Conservation (phyloP, 1,139 yeast genomes). For the Saccharomycopsis hybrid region DNA sequence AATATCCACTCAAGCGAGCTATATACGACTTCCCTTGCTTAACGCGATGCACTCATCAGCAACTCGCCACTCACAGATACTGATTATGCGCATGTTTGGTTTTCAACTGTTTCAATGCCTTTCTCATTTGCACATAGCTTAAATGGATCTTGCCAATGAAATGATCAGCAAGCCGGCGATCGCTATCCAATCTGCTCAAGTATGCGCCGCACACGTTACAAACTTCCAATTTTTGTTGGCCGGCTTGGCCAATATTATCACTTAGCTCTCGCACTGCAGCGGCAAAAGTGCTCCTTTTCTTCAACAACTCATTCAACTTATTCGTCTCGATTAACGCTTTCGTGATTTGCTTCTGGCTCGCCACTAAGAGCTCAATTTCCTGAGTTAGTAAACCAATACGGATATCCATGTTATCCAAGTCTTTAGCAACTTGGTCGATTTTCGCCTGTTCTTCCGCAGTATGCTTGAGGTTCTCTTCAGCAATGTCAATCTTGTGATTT, state of each 20-base stretch:
- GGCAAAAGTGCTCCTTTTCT: constrained; percentile 42
- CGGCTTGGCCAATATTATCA: constrained; percentile 77
- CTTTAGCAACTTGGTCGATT: constrained; percentile 56
- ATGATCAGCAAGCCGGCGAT: constrained; percentile 85
- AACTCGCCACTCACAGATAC: too few relatives aligned
- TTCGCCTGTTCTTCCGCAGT: constrained; percentile 71
- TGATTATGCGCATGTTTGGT: too few relatives aligned
- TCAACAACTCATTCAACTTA: constrained; percentile 38
- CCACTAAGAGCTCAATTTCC: constrained; percentile 57
- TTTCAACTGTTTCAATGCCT: constrained; percentile 46
- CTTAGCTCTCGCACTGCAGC: constrained; percentile 52
- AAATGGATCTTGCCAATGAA: constrained; percentile 83
- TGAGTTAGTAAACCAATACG: constrained; percentile 62
- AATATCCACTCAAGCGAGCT: too few relatives aligned
- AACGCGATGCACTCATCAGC: too few relatives aligned
- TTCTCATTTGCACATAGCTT: constrained; percentile 72
- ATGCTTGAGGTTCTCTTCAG: constrained; percentile 63
- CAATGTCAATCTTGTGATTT: constrained; percentile 57
- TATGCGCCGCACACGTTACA: constrained; percentile 92
- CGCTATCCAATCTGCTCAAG: constrained; percentile 80
- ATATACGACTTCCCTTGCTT: too few relatives aligned
- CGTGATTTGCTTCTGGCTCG: constrained; percentile 40
- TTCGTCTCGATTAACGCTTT: constrained; percentile 43
- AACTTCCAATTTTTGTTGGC: constrained; percentile 86
- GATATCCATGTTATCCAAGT: constrained; percentile 61